Conservation (phyloP, 352 stramenopile genomes). For the Globisporangium apiculatum region DNA sequence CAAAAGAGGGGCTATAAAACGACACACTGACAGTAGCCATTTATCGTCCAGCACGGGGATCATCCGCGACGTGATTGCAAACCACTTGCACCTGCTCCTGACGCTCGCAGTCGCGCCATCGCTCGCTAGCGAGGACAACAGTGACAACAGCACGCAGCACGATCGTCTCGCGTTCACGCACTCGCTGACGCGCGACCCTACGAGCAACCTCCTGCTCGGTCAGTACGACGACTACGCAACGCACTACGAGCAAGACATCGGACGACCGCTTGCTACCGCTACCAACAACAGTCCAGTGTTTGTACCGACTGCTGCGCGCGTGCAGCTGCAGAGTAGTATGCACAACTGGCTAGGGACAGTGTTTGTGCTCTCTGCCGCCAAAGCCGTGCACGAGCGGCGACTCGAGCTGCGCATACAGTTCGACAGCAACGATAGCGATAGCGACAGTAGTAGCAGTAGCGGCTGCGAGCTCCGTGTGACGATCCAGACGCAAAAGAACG, state of each 20-base stretch:
- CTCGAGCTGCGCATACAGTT: slow-evolving; percentile 21
- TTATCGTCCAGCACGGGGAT: slow-evolving; percentile 39
- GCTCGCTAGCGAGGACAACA: neutral
- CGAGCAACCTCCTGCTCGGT: slow-evolving; percentile 9
- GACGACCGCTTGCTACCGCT: neutral
- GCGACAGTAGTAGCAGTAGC: neutral
- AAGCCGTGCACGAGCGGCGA: slow-evolving; percentile 19
- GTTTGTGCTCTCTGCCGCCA: slow-evolving; percentile 38
- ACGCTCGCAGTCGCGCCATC: slow-evolving; percentile 26
- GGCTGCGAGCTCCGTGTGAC: slow-evolving; percentile 23
- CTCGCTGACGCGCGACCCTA: slow-evolving; percentile 5
- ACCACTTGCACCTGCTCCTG: slow-evolving; percentile 70
- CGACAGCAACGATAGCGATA: neutral
- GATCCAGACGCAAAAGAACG: slow-evolving; percentile 28
- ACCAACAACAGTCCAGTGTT: neutral
- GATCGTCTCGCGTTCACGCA: slow-evolving; percentile 16
- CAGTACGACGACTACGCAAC: slow-evolving; percentile 30
- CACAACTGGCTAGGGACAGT: slow-evolving; percentile 24
- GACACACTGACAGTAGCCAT: neutral
- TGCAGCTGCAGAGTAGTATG: slow-evolving; percentile 20
- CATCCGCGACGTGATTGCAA: slow-evolving; percentile 77
- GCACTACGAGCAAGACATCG: slow-evolving; percentile 22
- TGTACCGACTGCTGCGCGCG: slow-evolving; percentile 28
- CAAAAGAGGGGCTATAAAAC: too few species aligned
- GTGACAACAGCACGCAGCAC: neutral